Evolutionary conservation across 2,329 filamentous ascomycete species (phyloP), one percentile per base, ranked within the genome.

Genomic region (Iodosphaeria phyllophila): DNA sequence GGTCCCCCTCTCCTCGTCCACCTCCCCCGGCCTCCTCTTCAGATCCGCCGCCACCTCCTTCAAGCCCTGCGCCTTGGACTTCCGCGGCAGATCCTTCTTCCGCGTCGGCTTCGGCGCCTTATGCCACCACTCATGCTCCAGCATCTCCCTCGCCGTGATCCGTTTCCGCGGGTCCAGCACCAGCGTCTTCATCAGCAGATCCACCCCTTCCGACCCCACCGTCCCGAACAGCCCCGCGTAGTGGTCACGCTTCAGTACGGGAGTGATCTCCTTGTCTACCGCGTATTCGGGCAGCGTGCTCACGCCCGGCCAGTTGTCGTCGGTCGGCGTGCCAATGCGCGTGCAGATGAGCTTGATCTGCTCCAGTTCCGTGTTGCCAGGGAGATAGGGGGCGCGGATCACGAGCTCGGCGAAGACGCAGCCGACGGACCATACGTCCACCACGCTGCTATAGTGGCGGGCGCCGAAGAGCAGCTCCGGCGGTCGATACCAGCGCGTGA

Each of bases 251-350:
- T 69, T 68, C 32, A 67, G 64, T 48, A 80, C 38, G 38, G 68
- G 55, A 32, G 70, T 60, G 28, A 53, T 48, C 28, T 65, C 54
- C 5, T 67, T 64, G 2, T 74, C 63, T 2, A 76, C 64, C n/a
- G 83, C 68, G 50, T 89, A 98, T 30, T 74, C 74, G 9, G 73
- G 70, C 8, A 98, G 58, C 33, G 70, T 70, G 4, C 72, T 72
- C 6, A 98, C 84, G 15, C 86, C 86, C 1, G 89, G 84, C 89
- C 89, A 98, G 45, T 83, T 86, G 10, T 89, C 79, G 44, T 98
- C 89, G 4, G 72, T 89, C 0, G 89, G 89, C 0, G 83, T 91
- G 29, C 89, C 89, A 34, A 95, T 71, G 27, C 74, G 72, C 41
- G 82, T 70, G 44, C 74, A 82, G 34, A 95, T 91, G 36, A 86